These are phyloP conservation scores for Hansenula lynferdii DNA, from an alignment of 1,139 yeast genomes.

Conservation along the genomic window DNA sequence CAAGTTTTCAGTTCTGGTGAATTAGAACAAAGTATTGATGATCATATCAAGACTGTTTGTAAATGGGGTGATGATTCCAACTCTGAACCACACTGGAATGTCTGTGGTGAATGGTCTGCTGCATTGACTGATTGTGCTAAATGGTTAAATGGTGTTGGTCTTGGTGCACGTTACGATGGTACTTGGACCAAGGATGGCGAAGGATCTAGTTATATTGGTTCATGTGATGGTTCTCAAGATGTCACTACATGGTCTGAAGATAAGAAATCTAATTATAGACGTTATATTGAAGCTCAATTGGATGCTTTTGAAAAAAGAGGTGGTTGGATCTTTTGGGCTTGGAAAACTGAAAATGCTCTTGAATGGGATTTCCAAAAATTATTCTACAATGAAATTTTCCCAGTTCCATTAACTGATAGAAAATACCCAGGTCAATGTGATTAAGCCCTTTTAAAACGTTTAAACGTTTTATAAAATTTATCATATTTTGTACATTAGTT, in stretches of 20 bases:
- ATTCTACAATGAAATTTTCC: slow-evolving; percentile 59
- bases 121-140: slow-evolving; percentile 91
- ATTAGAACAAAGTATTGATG: slow-evolving; percentile 48
- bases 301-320: slow-evolving; percentile 70
- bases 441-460: no score
- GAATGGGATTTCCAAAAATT: slow-evolving; percentile 84
- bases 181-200: slow-evolving; percentile 33
- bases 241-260: slow-evolving; percentile 55
- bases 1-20: slow-evolving; percentile 74
- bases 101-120: slow-evolving; percentile 91
- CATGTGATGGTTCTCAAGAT: slow-evolving; percentile 58
- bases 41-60: slow-evolving; percentile 63
- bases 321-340: slow-evolving; percentile 94
- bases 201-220: slow-evolving; percentile 48
- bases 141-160: slow-evolving; percentile 89
- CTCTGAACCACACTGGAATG: slow-evolving; percentile 64
- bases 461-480: no score
- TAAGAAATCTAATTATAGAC: slow-evolving; percentile 55
- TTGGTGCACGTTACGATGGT: slow-evolving; percentile 85
- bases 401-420: slow-evolving; percentile 68
- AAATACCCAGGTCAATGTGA: slow-evolving; percentile 65
- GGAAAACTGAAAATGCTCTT: slow-evolving; percentile 77
- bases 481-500: background rate
- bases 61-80: slow-evolving; percentile 46
- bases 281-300: slow-evolving; percentile 82